Evolutionary conservation across 2,329 filamentous ascomycete genomes (phyloP), one percentile per base, ranked within the genome.

Genomic region (Ceratocystis ficicola): DNA sequence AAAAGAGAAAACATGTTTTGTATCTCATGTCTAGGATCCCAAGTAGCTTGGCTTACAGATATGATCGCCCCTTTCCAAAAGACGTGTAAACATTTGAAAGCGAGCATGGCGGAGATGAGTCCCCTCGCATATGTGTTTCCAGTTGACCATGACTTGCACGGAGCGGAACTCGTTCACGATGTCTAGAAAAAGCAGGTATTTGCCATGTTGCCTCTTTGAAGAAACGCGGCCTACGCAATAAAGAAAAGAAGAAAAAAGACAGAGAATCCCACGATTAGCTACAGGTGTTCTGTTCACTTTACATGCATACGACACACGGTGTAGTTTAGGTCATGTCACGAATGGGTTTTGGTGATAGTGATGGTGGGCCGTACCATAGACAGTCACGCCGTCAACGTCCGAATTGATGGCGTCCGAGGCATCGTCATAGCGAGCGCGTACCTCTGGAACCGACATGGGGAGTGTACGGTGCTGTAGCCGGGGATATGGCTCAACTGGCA

Each of bases 181-280:
- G 75, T 94, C 88, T 70, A 96, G 75, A 75, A 99, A 99, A 69
- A 90, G 79, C 70, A 99, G 84, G 75, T 88, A 90, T 70, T 84
- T 86, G 70, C 92, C 86, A 65, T 85, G 82, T 61, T 83, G 79
- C 69, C 90, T 88, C 72, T 88, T 82, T 60, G 86, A 85, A 71
- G 81, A 80, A 69, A 96, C 81, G 73, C 90, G 90, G 75, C 91
- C 90, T 86, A 67, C 66, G 68, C 44, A 66, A 66, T 63, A 69
- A 69, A 66, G 70, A 59, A 78, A 73, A 70, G 70, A 67, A 70
- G 50, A 78, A 73, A 64, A 57, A 46, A 65, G 36, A 62, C 50
- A 62, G 46, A 67, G 44, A 62, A 25, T 22, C 12, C 50, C 22
- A 55, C 66, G 32, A 65, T 67, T 67, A 67, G 66, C 66, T 64